These are phyloP conservation scores for Aspergillus alliaceus DNA, from an alignment of 2,329 filamentous ascomycete species.

Conservation along the genomic window DNA sequence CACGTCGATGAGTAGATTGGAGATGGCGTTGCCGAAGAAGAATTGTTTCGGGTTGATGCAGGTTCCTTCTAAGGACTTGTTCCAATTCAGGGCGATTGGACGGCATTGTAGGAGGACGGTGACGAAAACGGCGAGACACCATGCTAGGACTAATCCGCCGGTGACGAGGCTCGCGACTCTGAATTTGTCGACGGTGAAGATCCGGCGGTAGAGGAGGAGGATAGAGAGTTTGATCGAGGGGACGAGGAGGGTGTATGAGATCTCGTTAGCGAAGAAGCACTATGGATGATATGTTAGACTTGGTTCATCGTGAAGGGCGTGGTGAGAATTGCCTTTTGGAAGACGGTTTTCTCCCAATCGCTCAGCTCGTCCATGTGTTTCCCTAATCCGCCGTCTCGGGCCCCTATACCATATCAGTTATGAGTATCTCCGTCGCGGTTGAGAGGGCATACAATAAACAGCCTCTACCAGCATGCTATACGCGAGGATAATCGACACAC, in stretches of 20 bases:
- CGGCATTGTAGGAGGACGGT: constrained; percentile 1
- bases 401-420: not conserved
- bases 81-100: constrained; percentile 1
- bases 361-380: not conserved
- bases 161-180: not conserved
- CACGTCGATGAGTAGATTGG: not conserved
- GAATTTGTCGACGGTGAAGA: not conserved
- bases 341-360: not conserved
- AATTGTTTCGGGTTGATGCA: not conserved
- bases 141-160: not conserved
- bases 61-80: not conserved
- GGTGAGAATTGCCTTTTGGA: not conserved
- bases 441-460: not conserved
- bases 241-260: not conserved
- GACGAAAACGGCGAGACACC: not conserved
- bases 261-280: constrained; percentile 6
- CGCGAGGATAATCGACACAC: not conserved
- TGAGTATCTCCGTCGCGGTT: no score
- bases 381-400: not conserved
- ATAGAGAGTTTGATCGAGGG: constrained; percentile 3
- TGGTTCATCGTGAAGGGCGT: no score
- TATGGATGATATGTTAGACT: not conserved
- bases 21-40: not conserved
- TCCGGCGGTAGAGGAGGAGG: constrained; percentile 2
- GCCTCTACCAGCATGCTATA: not conserved